Percentiles rank a stretch among this genome's conserved stretches.
Conservation (phyloP, 345 rosid species). For the Syzygium aromaticum region DNA sequence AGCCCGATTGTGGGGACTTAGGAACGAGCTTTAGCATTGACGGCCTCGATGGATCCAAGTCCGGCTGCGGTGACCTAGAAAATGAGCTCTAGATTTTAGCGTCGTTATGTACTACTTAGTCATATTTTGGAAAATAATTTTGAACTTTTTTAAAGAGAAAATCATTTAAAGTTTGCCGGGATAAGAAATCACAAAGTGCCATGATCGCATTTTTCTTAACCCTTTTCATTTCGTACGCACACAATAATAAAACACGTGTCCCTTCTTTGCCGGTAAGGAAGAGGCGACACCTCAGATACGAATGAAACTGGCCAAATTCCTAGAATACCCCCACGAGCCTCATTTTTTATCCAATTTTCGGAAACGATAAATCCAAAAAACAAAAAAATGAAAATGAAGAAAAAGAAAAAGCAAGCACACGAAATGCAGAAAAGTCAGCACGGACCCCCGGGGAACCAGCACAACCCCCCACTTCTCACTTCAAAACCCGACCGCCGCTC, state of each 20-base stretch:
- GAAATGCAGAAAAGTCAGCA: neutral
- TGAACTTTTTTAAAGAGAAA: neutral
- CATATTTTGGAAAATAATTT: fast-evolving
- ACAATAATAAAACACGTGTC: neutral
- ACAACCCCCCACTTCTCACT: neutral
- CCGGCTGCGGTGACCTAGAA: fast-evolving
- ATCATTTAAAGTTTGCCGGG: neutral
- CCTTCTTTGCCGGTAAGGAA: neutral
- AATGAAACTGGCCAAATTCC: neutral
- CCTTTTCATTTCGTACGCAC: neutral
- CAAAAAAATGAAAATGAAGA: neutral
- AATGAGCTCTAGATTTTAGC: neutral
- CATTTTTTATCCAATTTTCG: neutral
- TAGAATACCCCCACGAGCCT: neutral
- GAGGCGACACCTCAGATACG: neutral
- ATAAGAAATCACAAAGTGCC: too few relatives aligned
- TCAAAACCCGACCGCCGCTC: neutral
- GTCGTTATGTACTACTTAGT: neutral
- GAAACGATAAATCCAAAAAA: neutral
- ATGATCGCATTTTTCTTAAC: too few relatives aligned
- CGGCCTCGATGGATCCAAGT: fast-evolving
- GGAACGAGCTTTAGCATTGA: neutral
- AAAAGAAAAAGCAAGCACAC: neutral
- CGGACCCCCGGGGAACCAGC: neutral
- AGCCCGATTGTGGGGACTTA: fast-evolving